phyloP scores from a whole-genome alignment of 1,284 basidiomycete species.

The Xanthoconium separans region DNA sequence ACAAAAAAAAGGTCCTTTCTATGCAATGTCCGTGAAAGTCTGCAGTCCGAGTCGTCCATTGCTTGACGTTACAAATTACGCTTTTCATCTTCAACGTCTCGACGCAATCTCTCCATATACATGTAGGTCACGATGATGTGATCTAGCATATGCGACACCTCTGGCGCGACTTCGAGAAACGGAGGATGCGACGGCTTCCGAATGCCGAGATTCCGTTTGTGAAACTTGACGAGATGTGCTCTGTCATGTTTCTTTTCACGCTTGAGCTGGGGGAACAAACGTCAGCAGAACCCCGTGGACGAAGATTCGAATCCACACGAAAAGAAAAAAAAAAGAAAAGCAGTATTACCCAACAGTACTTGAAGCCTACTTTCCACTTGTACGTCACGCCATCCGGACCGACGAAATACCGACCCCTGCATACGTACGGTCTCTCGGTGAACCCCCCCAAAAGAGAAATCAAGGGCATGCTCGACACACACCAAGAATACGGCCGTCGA shows the following conservation, averaged over 20 bases:
- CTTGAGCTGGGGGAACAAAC: conserved; percentile 16
- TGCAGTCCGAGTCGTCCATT: background rate
- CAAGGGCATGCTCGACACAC: background rate
- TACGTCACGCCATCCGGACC: conserved; percentile 26
- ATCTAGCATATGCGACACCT: conserved; percentile 34
- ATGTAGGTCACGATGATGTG: conserved; percentile 38
- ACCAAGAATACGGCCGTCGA: conserved; percentile 19
- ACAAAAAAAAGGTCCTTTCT: too few relatives aligned
- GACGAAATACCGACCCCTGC: conserved; percentile 20
- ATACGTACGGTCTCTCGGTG: background rate
- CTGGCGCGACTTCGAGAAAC: conserved; percentile 33
- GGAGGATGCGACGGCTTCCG: conserved; percentile 23
- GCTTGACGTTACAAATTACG: conserved; percentile 4
- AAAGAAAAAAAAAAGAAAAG: background rate
- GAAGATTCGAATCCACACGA: background rate
- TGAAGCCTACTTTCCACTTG: conserved; percentile 27
- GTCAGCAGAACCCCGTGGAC: background rate
- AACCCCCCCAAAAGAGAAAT: background rate
- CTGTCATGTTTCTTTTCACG: conserved; percentile 14
- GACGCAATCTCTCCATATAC: conserved; percentile 32
- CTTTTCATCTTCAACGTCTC: conserved; percentile 22
- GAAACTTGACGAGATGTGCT: conserved; percentile 24
- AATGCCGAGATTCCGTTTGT: conserved; percentile 19
- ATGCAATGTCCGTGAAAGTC: background rate
- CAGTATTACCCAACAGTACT: conserved; percentile 17